Base-by-base conservation (phyloP, 306 rosid species). In the Benincasa hispida region DNA sequence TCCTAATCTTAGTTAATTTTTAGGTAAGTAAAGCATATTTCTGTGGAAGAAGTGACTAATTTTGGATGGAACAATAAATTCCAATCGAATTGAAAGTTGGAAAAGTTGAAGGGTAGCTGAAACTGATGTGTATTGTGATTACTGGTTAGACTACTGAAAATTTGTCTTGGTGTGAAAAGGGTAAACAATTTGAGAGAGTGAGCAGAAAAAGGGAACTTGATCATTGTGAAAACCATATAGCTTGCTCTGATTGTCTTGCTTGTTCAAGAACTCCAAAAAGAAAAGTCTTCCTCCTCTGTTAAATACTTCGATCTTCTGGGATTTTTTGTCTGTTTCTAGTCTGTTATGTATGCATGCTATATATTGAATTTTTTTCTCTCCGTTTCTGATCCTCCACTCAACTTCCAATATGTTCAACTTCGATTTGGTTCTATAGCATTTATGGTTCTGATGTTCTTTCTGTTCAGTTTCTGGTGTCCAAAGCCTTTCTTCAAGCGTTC, bases 401-500 rank as follows among this genome's bases (percentile, higher is more conserved):
- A 3, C 10, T n/a, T 34, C 50, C 27, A 34, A 8, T 8, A 0
- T 10, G 39, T 68, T 42, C 34, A 68, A 68, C 50, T 42, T 42
- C 8, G 55, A 68, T 68, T 68, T 42, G 28, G 34, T 42, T 21
- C 35, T 68, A 37, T 6, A n/a, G 39, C 30, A 8, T 68, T 68
- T 24, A 68, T 57, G 28, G 27, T 51, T 63, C 51, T 58, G 37
- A 84, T 12, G 19, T 69, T 76, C 79, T 42, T 56, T 56, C 61
- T 79, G 77, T 84, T 60, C 85, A 89, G 96, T 79, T 84, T 87
- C 90, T 65, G 93, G 96, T 67, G 86, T 85, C 82, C 94, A 87
- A 81, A 90, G 98, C 87, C 88, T 86, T 72, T 88, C 91, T 73
- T 89, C 91, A 72, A 88, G 96, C 39, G 96, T 83, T 77, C 96